Conservation (phyloP, 306 rosid species). For the Malus orientalis region DNA sequence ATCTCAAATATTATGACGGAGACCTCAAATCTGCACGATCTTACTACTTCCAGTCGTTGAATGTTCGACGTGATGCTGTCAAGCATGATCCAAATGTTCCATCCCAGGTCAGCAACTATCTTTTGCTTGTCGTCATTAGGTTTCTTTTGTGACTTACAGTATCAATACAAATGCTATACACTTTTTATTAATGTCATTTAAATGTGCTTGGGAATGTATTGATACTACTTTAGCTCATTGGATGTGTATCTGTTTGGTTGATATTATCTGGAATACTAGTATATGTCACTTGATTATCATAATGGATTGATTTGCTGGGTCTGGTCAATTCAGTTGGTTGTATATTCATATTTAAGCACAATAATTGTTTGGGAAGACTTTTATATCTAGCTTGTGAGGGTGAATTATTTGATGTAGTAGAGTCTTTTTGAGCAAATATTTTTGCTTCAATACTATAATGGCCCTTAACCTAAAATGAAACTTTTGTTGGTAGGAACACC, state of each 20-base stretch:
- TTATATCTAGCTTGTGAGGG: not conserved
- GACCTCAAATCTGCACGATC: constrained; percentile 77
- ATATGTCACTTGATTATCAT: not conserved
- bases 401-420: not conserved
- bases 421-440: not conserved
- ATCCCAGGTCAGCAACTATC: constrained; percentile 58
- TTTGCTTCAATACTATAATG: not conserved
- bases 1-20: constrained; percentile 87
- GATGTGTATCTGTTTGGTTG: not conserved
- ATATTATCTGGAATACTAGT: not conserved
- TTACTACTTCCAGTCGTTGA: constrained; percentile 64
- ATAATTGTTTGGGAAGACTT: not conserved
- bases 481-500: not conserved
- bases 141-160: not conserved
- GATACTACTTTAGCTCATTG: not conserved
- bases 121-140: not conserved
- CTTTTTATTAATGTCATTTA: not conserved
- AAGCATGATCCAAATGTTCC: constrained; percentile 50
- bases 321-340: not conserved
- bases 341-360: not conserved
- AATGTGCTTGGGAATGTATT: not conserved
- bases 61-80: constrained; percentile 74
- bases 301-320: not conserved
- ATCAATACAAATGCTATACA: not conserved
- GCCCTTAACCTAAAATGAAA: not conserved